Conservation (phyloP, 257 asterid genomes). For the Mitragyna speciosa region DNA sequence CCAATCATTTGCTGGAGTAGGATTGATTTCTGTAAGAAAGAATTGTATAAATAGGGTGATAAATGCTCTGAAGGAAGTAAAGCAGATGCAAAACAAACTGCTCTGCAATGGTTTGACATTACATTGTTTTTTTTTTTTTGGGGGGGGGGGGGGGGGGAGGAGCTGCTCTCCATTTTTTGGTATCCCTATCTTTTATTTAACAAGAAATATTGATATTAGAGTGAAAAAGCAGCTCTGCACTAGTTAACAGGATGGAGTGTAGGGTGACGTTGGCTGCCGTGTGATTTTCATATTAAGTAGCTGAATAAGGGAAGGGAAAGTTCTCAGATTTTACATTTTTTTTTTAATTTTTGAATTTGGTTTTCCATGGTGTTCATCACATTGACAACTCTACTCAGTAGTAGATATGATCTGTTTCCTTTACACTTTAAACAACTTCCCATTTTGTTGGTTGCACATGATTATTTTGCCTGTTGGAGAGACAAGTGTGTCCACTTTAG, state of each 20-base stretch:
- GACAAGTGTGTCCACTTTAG: background rate
- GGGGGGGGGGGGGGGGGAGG: background rate
- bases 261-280: background rate
- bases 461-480: background rate
- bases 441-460: background rate
- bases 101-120: background rate
- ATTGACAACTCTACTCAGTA: background rate
- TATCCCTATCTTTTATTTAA: background rate
- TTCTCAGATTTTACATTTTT: too few species aligned
- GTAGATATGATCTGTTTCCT: background rate
- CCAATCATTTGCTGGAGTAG: background rate
- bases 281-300: background rate
- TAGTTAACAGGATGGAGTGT: background rate
- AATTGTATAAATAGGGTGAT: background rate
- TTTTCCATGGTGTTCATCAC: background rate
- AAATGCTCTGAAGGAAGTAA: background rate
- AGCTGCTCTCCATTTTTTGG: background rate
- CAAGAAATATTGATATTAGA: background rate
- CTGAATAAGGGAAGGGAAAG: background rate
- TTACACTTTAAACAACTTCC: background rate
- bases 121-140: too few species aligned
- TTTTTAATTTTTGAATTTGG: too few species aligned
- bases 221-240: background rate
- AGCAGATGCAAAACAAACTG: background rate
- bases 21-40: background rate